Evolutionary conservation across 768 basidiomycete genomes (phyloP), one percentile per base, ranked within the genome.

Genomic region (Nevesoporus exiguus): DNA sequence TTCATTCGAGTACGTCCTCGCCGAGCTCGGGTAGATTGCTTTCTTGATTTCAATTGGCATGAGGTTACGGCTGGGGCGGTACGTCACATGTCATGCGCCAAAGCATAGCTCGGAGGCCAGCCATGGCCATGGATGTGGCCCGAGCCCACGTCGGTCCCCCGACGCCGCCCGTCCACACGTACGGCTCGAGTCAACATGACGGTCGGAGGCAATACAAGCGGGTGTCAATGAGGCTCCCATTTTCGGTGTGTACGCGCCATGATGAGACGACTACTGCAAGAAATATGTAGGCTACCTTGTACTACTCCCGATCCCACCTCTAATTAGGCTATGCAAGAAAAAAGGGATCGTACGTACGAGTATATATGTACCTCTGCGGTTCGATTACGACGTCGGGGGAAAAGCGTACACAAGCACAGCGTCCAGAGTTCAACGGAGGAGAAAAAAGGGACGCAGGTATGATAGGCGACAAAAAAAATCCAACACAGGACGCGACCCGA

Each of bases 331-430:
- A 22, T 39, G 47, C 33, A 29, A 17, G 1, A 7, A 30, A 51
- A n/a, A 27, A 41, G 5, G 19, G 40, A 50, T n/a, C 41, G 43
- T 46, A 47, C 44, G 44, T 45, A 46, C 45, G 52, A 47, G 29
- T 31, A 52, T 31, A 40, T 47, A 14, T 22, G 40, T 47, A 14
- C 41, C 15, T 39, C 44, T n/a, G 9, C 5, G n/a, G 19, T 13
- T 15, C 10, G 21, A 51, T 52, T 40, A 40, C 19, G 42, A 44
- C 41, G 37, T 5, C 15, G 13, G 1, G 13, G 34, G 33, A 17
- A 7, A 25, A 52, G n/a, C 43, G 36, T 52, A 46, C 44, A 52
- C 25, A 1, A 17, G 21, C 34, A 14, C 33, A 14, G 17, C 14
- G 34, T 36, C 15, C 34, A 17, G 15, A 17, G 34, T 2, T 22